A percentile compares a stretch with the other conserved stretches of the same genome.
Conservation (phyloP, 2,329 filamentous ascomycete genomes). For the Eurotiales sp. region DNA sequence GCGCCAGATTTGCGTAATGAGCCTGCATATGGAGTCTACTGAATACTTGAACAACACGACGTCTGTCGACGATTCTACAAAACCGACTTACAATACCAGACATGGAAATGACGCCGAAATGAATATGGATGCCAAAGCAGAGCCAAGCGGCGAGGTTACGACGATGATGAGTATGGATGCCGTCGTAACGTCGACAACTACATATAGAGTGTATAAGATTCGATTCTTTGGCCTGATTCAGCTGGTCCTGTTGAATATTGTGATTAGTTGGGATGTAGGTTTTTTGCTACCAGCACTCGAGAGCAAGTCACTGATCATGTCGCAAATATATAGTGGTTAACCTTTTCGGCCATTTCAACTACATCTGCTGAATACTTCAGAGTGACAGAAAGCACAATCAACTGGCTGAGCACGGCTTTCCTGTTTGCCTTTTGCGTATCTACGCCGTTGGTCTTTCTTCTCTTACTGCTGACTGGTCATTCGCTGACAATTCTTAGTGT, state of each 20-base stretch:
- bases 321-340: constrained; percentile 68
- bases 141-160: neutral
- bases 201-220: constrained; percentile 68
- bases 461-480: neutral
- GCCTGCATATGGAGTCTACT: neutral
- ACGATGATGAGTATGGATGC: neutral
- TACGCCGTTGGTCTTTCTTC: constrained; percentile 53
- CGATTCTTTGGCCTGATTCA: constrained; percentile 85
- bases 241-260: constrained; percentile 81
- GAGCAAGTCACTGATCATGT: neutral
- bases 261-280: constrained; percentile 88
- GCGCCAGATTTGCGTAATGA: neutral
- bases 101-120: neutral
- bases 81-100: too few species aligned
- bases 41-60: neutral
- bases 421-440: constrained; percentile 76
- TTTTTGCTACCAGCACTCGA: neutral
- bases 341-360: constrained; percentile 77
- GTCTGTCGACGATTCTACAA: neutral
- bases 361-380: constrained; percentile 71
- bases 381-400: constrained; percentile 72
- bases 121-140: neutral
- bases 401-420: constrained; percentile 89
- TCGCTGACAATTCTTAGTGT: constrained; percentile 30
- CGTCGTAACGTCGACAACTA: neutral